Conservation (phyloP, 257 asterid genomes). For the Nicotiana noctiflora region DNA sequence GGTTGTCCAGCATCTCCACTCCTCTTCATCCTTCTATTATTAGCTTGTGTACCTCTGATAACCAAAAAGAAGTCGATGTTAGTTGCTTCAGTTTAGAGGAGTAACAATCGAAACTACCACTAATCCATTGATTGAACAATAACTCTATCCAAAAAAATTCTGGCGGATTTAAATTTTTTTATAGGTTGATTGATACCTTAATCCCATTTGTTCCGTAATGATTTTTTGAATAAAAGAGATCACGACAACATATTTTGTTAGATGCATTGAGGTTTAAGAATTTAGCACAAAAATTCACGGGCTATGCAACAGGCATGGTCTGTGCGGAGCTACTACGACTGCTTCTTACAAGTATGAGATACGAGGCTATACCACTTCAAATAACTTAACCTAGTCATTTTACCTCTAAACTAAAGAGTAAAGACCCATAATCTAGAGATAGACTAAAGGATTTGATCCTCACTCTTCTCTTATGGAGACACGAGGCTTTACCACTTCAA, state of each 20-base stretch:
- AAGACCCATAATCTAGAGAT: too few species aligned
- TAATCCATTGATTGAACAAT: neutral
- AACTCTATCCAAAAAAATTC: neutral
- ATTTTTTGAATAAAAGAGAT: neutral
- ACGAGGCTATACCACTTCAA: too few species aligned
- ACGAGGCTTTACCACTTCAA: too few species aligned
- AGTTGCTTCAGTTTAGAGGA: neutral
- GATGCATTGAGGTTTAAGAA: neutral
- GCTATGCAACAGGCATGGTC: neutral
- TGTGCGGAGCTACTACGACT: neutral
- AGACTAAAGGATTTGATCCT: too few species aligned
- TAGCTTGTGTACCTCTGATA: conserved; percentile 46
- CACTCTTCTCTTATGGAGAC: too few species aligned
- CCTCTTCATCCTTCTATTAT: conserved; percentile 40
- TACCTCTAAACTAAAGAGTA: too few species aligned
- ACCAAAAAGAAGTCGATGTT: neutral
- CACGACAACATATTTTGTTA: too few species aligned
- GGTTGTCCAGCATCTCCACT: conserved; percentile 51
- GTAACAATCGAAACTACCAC: neutral
- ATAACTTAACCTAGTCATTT: too few species aligned
- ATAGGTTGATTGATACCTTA: neutral
- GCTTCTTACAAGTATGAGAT: neutral
- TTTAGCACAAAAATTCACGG: neutral
- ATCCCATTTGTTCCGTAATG: neutral
- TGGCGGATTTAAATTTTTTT: too few species aligned